Percentiles rank a stretch among this genome's conserved stretches.
Conservation (phyloP, 2,329 filamentous ascomycete species). For the Colletotrichum musae region DNA sequence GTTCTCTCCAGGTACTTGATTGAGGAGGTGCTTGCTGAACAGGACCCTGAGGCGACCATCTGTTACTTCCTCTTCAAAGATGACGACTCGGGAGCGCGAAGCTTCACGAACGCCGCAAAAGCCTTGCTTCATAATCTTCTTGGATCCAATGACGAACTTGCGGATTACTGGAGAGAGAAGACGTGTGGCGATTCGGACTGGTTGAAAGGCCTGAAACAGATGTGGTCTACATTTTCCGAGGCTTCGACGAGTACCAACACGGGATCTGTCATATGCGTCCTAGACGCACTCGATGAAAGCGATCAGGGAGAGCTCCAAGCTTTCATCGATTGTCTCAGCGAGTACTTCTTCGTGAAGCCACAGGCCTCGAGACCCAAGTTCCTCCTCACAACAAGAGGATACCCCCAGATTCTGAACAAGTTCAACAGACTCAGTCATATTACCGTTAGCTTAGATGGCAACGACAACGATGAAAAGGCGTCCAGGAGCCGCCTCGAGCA, state of each 20-base stretch:
- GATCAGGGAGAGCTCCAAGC: not conserved
- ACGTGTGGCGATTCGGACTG: fast-evolving
- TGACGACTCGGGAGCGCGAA: not conserved
- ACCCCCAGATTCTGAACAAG: not conserved
- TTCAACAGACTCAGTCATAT: not conserved
- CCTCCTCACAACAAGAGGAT: not conserved
- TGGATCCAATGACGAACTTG: not conserved
- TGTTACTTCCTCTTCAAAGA: slow-evolving; percentile 16
- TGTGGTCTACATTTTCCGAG: not conserved
- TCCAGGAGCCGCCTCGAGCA: not conserved
- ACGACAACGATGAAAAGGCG: not conserved
- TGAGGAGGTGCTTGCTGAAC: not conserved
- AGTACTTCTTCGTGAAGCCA: fast-evolving
- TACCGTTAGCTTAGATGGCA: not conserved
- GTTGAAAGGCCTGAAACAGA: not conserved
- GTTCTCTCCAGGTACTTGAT: not conserved
- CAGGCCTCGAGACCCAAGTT: not conserved
- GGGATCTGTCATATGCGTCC: not conserved
- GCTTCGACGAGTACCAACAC: not conserved
- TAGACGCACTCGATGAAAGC: not conserved
- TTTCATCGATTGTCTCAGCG: not conserved
- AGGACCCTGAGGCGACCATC: not conserved
- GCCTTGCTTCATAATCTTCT: not conserved
- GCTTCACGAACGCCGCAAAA: not conserved
- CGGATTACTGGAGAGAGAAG: not conserved